Conservation (phyloP, 306 rosid genomes). For the Sophora flavescens region DNA sequence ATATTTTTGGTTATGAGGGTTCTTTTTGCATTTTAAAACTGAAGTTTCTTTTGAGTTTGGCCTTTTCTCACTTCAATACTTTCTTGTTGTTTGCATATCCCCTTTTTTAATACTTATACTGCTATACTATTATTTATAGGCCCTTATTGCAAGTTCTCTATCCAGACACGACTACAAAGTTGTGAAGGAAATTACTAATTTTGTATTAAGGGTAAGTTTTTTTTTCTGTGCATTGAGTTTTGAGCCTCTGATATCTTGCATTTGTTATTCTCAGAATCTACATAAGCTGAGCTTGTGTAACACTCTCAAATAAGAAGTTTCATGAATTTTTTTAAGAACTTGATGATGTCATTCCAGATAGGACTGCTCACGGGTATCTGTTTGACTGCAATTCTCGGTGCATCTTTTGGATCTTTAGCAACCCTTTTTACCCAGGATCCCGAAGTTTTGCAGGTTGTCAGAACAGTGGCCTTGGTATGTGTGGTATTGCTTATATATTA, state of each 20-base stretch:
- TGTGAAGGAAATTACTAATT: conserved; percentile 76
- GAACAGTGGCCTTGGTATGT: conserved; percentile 81
- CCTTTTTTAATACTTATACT: conserved; percentile 36
- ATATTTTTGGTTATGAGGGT: conserved; percentile 18
- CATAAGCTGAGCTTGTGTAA: conserved; percentile 18
- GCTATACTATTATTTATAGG: conserved; percentile 58
- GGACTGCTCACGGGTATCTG: conserved; percentile 76
- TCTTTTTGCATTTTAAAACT: background rate
- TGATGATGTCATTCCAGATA: conserved; percentile 64
- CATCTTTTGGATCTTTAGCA: conserved; percentile 83
- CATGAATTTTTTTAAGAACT: conserved; percentile 40
- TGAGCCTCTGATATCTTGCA: conserved; percentile 32
- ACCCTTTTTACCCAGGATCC: conserved; percentile 83
- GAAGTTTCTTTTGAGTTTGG: background rate
- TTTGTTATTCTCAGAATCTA: conserved; percentile 23
- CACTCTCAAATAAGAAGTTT: conserved; percentile 35
- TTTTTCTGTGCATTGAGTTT: conserved; percentile 36
- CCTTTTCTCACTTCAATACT: conserved; percentile 8
- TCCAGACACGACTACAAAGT: conserved; percentile 80
- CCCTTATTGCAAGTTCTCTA: conserved; percentile 82
- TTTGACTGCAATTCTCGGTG: conserved; percentile 75
- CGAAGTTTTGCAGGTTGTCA: conserved; percentile 78
- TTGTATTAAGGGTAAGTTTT: conserved; percentile 63
- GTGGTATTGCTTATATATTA: conserved; percentile 21
- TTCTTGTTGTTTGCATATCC: conserved; percentile 18